These are phyloP conservation scores for Cucumis hystrix DNA, from an alignment of 306 rosid genomes.

Conservation along the genomic window DNA sequence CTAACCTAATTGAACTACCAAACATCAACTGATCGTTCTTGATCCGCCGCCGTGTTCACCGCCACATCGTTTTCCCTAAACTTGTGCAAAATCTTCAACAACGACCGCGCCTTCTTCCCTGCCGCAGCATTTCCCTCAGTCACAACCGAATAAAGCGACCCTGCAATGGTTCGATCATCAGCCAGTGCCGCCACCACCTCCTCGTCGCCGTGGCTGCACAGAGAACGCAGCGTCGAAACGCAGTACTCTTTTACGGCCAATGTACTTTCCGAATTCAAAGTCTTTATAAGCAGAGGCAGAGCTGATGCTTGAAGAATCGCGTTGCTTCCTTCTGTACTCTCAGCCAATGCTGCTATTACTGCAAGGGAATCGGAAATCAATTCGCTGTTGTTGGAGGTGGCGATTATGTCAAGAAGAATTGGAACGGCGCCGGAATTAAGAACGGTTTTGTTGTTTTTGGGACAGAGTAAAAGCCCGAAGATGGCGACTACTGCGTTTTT, in stretches of 20 bases:
- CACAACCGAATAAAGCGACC: constrained; percentile 39
- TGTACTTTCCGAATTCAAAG: constrained; percentile 17
- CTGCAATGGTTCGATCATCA: constrained; percentile 31
- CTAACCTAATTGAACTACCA: constrained; percentile 9
- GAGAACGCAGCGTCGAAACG: constrained; percentile 39
- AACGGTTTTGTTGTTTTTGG: constrained; percentile 34
- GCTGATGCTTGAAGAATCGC: constrained; percentile 21
- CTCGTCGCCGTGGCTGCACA: constrained; percentile 41
- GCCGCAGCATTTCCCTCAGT: constrained; percentile 44
- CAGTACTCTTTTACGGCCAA: constrained; percentile 41
- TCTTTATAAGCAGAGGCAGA: constrained; percentile 17
- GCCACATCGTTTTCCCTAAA: constrained; percentile 27
- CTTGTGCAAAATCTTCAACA: constrained; percentile 47
- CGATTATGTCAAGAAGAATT: constrained; percentile 24
- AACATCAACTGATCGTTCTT: constrained; percentile 22
- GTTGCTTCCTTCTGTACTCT: constrained; percentile 36
- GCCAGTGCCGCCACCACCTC: constrained; percentile 41
- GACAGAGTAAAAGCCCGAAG: constrained; percentile 40
- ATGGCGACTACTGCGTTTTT: constrained; percentile 68
- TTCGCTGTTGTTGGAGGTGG: constrained; percentile 29
- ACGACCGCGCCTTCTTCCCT: constrained; percentile 49
- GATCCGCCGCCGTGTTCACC: constrained; percentile 16
- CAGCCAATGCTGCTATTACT: constrained; percentile 48
- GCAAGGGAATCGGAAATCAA: constrained; percentile 39
- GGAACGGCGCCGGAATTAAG: constrained; percentile 41